A percentile compares a stretch with the other conserved stretches of the same genome.
Conservation (phyloP, 1,284 basidiomycete genomes). For the Pascua sp. region DNA sequence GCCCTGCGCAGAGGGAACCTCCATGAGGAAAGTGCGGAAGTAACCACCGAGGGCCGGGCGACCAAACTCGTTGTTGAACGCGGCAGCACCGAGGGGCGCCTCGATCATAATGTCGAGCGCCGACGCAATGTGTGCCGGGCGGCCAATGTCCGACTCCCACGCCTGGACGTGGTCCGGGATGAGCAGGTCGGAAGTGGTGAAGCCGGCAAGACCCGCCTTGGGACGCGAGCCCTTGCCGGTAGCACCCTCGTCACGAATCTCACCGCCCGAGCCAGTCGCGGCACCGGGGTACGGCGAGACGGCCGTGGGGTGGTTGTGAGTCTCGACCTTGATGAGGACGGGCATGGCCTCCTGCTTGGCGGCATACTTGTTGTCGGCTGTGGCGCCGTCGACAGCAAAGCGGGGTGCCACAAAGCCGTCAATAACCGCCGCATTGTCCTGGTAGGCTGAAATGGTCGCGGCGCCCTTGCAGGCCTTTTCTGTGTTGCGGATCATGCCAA, state of each 20-base stretch:
- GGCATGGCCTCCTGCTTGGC: slow-evolving; percentile 66
- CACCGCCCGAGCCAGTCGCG: slow-evolving; percentile 94
- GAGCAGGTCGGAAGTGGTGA: slow-evolving; percentile 90
- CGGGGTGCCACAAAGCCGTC: slow-evolving; percentile 72
- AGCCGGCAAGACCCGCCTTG: slow-evolving; percentile 91
- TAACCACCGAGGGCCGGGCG: slow-evolving; percentile 74
- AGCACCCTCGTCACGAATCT: slow-evolving; percentile 96
- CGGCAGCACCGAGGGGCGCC: slow-evolving; percentile 87
- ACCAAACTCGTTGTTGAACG: slow-evolving; percentile 99
- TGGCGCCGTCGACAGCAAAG: slow-evolving; percentile 59
- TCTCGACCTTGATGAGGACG: slow-evolving; percentile 96
- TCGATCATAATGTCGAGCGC: slow-evolving; percentile 97
- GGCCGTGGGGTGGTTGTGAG: slow-evolving; percentile 98
- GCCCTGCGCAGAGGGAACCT: slow-evolving; percentile 62
- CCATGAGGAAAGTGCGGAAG: slow-evolving; percentile 84
- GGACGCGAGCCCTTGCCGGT: slow-evolving; percentile 93
- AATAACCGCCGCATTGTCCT: slow-evolving; percentile 96
- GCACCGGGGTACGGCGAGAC: slow-evolving; percentile 97
- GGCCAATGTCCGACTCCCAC: slow-evolving; percentile 85
- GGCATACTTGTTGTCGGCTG: slow-evolving; percentile 55
- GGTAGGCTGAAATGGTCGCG: slow-evolving; percentile 93
- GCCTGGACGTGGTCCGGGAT: slow-evolving; percentile 83
- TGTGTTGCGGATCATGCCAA: slow-evolving; percentile 97
- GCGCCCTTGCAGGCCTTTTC: slow-evolving; percentile 66
- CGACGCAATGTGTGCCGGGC: slow-evolving; percentile 85